These are phyloP conservation scores for Logfia minima DNA, from an alignment of 129 eudicot genomes.

Conservation along the genomic window DNA sequence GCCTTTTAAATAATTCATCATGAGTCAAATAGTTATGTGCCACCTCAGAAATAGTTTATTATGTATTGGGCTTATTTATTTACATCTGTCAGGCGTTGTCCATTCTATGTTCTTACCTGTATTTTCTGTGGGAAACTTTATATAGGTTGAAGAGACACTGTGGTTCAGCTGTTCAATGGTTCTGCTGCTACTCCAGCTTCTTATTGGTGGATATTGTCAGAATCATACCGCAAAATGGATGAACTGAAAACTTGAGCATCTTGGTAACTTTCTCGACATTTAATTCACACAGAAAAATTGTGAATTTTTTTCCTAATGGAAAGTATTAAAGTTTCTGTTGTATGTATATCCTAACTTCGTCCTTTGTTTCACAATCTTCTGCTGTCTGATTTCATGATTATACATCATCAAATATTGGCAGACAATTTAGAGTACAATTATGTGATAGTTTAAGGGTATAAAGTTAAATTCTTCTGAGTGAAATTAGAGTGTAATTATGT, in stretches of 20 bases:
- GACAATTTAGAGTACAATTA: neutral
- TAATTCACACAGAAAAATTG: neutral
- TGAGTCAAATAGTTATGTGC: neutral
- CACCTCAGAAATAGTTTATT: neutral
- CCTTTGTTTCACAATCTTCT: neutral
- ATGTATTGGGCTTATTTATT: neutral
- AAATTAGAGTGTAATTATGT: neutral
- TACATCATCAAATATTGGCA: conserved; percentile 1
- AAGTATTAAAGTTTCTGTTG: neutral
- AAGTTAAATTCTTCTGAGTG: neutral
- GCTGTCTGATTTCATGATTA: neutral
- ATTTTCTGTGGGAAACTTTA: neutral
- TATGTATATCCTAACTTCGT: neutral
- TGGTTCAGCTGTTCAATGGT: neutral
- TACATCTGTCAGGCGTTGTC: neutral
- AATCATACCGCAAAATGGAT: neutral
- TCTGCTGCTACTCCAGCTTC: neutral
- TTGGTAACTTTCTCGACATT: neutral
- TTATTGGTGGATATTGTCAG: neutral
- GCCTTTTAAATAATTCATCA: neutral
- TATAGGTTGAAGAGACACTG: neutral
- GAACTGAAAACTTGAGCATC: conserved; percentile 12
- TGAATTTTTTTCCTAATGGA: neutral
- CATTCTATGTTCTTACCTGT: neutral
- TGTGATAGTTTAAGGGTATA: neutral